Percentiles rank a stretch among this genome's conserved stretches.
These are phyloP conservation scores for Boletales sp. DNA, from an alignment of 768 basidiomycete genomes.

Conservation along the genomic window DNA sequence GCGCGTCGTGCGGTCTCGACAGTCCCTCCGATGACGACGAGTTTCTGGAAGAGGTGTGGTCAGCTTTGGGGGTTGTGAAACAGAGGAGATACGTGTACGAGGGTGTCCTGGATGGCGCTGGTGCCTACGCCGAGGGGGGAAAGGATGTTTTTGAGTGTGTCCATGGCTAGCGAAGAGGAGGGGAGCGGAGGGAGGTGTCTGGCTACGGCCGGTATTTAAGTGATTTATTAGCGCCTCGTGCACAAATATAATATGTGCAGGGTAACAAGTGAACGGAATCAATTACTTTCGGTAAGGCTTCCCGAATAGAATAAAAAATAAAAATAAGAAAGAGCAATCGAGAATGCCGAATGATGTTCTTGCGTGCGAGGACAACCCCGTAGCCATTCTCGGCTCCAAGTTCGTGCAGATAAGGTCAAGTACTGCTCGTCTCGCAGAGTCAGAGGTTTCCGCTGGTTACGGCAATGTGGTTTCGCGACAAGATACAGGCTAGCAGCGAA, in stretches of 20 bases:
- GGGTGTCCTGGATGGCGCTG: constrained; percentile 72
- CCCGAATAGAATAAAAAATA: constrained; percentile 15
- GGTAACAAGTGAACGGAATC: constrained; percentile 27
- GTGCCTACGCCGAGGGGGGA: constrained; percentile 68
- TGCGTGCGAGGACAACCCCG: constrained; percentile 16
- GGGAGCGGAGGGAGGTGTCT: constrained; percentile 28
- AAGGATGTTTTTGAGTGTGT: constrained; percentile 64
- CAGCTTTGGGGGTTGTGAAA: background rate
- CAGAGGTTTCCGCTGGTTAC: constrained; percentile 19
- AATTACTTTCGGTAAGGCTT: constrained; percentile 31
- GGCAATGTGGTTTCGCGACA: constrained; percentile 16
- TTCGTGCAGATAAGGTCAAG: constrained; percentile 18
- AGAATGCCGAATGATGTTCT: constrained; percentile 16
- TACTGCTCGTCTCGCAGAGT: background rate
- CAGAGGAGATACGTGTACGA: constrained; percentile 43
- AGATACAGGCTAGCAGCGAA: constrained; percentile 8
- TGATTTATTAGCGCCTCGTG: constrained; percentile 33
- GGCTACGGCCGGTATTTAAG: constrained; percentile 38
- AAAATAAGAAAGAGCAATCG: constrained; percentile 1
- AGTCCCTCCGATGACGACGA: constrained; percentile 86
- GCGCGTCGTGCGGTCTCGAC: constrained; percentile 81
- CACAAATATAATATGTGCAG: constrained; percentile 24
- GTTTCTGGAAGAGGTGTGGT: constrained; percentile 51
- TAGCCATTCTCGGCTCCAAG: constrained; percentile 18
- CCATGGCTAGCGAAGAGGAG: constrained; percentile 50